Conservation (phyloP, 331 rosid species). For the Phaseolus coccineus region DNA sequence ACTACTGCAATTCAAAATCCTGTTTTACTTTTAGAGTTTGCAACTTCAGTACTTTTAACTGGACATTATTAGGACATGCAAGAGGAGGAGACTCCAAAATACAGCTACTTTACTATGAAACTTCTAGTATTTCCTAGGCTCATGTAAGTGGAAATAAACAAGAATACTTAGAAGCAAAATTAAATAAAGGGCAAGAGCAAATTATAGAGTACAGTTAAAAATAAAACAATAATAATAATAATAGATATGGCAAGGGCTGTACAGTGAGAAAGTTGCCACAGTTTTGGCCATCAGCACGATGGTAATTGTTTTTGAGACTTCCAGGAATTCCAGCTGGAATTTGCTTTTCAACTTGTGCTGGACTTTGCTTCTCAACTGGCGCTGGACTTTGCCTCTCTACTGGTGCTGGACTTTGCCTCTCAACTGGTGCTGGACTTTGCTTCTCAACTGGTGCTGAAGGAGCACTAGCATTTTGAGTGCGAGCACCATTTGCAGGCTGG, state of each 20-base stretch:
- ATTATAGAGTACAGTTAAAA: constrained; percentile 7
- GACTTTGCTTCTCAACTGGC: constrained; percentile 47
- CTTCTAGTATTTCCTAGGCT: constrained; percentile 22
- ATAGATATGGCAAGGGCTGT: constrained; percentile 26
- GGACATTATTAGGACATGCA: not conserved
- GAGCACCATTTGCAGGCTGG: constrained; percentile 40
- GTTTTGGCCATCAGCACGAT: constrained; percentile 63
- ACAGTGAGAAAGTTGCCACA: constrained; percentile 65
- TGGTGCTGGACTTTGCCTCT: constrained; percentile 49
- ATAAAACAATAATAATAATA: constrained; percentile 12
- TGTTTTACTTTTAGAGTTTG: constrained; percentile 1
- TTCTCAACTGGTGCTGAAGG: not conserved
- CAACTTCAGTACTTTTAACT: constrained; percentile 14
- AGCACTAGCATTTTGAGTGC: constrained; percentile 41
- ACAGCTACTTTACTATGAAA: not conserved
- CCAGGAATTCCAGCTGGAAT: constrained; percentile 65
- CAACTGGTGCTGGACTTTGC: constrained; percentile 30
- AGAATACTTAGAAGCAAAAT: not conserved
- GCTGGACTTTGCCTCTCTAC: constrained; percentile 50
- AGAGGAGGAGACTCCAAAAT: constrained; percentile 1
- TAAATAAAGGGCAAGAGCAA: not conserved
- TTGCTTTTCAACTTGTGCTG: constrained; percentile 47
- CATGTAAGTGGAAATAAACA: constrained; percentile 13
- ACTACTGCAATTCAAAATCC: not conserved
- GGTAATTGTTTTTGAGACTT: constrained; percentile 59